Base-by-base conservation (phyloP, 306 rosid genomes). In the Cicer chorassanicum region DNA sequence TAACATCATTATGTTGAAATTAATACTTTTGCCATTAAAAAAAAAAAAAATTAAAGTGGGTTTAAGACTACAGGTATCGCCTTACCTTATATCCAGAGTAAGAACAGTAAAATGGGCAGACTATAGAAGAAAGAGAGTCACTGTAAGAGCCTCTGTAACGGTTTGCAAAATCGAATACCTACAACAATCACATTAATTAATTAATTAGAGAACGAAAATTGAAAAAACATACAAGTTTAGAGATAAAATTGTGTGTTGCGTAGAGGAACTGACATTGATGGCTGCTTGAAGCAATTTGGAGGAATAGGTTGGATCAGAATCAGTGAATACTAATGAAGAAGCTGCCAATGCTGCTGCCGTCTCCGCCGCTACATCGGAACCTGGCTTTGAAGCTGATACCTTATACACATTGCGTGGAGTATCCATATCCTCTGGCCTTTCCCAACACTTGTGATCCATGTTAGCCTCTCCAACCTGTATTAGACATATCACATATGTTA, bases 401-500 rank as follows among this genome's bases (percentile, higher is more conserved):
- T 87, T 91, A 74, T 93, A 93, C 13, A 84, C 96, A 8, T 73
- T 84, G 8, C 98, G 87, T 0, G 93, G 91, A 0, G 98, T 91
- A 81, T 91, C 96, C 97, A 89, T 93, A 68, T 91, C 97, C 77
- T 93, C 98, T 0, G 97, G 97, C 84, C 98, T 89, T 83, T 93
- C 97, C 98, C 98, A 91, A 76, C 98, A 91, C 15, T 5, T 65
- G 48, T 93, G 98, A 70, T 93, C 98, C 82, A 72, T 56, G 70
- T 88, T 91, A 39, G 97, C 88, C 21, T 91, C 97, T 84, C 89
- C 97, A 63, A 93, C 98, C 98, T 93, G 6, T 19, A 34, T 60
- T 57, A 21, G 5, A 0, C 21, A 16, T 7, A 53, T 19, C 21
- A 19, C 1, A 19, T 19, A 16, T 16, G 18, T 16, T 1, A 16